Base-by-base conservation (phyloP, 2,329 filamentous ascomycete species). In the Ramularia endophylla region DNA sequence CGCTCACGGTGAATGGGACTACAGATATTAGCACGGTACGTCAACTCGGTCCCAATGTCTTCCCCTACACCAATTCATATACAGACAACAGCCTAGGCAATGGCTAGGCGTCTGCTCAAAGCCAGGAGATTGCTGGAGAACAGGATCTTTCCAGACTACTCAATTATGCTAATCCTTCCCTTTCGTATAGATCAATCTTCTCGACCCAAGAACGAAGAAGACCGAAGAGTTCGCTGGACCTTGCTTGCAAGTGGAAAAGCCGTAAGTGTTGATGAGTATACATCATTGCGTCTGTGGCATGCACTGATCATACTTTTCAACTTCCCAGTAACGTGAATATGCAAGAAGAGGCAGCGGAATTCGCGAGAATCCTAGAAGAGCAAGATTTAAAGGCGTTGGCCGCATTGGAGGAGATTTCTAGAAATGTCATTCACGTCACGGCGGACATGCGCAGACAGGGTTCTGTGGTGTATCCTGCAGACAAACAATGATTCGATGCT, bases 291-390 rank as follows among this genome's bases (percentile, higher is more conserved):
- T n/a, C n/a, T n/a, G n/a, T n/a, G n/a, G n/a, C n/a, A n/a, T n/a
- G n/a, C n/a, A n/a, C n/a, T n/a, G n/a, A n/a, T n/a, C n/a, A n/a
- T n/a, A n/a, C n/a, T n/a, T n/a, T n/a, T n/a, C n/a, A n/a, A n/a
- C n/a, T n/a, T n/a, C n/a, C n/a, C n/a, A n/a, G n/a, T 44, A 59
- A 66, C 39, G 51, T 70, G 27, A 72, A 71, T 47, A 55, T 73
- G 57, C 60, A 65, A 46, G 69, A 70, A 47, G 70, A 73, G 56
- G 69, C 69, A 25, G 56, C 52, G 20, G 68, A 70, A 50, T 68
- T 67, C 56, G 70, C 66, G 38, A 55, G 66, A 39, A 67, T 70
- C 20, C 61, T 73, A 27, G 50, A 61, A 9, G 53, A 63, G 40
- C 53, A 52, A 44, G 70, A 73, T 52, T 48, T 36, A 20, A 53